Evolutionary conservation across 2,329 filamentous ascomycete genomes (phyloP), one percentile per base, ranked within the genome.

Genomic region (Microsporum ferrugineum): DNA sequence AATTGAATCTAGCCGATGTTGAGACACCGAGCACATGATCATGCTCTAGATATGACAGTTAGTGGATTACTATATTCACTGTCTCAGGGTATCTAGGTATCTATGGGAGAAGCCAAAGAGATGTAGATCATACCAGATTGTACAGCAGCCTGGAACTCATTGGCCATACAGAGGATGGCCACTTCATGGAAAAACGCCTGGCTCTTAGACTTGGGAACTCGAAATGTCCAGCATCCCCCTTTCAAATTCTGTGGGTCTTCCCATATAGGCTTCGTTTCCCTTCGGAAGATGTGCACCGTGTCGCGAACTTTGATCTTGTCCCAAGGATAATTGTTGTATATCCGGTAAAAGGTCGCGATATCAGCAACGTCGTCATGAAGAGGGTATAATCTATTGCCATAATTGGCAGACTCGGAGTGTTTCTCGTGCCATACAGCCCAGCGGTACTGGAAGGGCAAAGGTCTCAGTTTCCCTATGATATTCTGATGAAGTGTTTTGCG

Each of bases 171-270:
- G 33, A 73, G 61, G 59, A 73, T 71, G 12, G 68, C 67, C 62
- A 72, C 67, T 62, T 73, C 71, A 61, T 73, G 71, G 43, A 73
- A 73, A 60, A 73, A 73, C 2, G 66, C 87, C 2, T 84, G 82
- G 2, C 79, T 81, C 4, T 82, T 81, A 64, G 79, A 80, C 78
- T 95, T 96, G 65, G 87, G 85, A 51, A 96, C 87, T 58, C 91
- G 86, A 75, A 97, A 95, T 27, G 90, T 95, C 90, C 90, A 96
- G 72, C 88, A 88, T 57, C 92, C 92, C 59, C 92, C 92, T 64
- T 85, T 81, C 63, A 87, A 79, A 75, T 96, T 96, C 68, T 94
- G 85, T 45, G 88, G 84, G 72, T 97, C 92, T 76, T 91, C 88
- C 88, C 88, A 91, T 66, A 90, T 78, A 61, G 88, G 88, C 65